Evolutionary conservation across 164 flowering plant species (phyloP).

Genomic region (Hamamelis virginiana): DNA sequence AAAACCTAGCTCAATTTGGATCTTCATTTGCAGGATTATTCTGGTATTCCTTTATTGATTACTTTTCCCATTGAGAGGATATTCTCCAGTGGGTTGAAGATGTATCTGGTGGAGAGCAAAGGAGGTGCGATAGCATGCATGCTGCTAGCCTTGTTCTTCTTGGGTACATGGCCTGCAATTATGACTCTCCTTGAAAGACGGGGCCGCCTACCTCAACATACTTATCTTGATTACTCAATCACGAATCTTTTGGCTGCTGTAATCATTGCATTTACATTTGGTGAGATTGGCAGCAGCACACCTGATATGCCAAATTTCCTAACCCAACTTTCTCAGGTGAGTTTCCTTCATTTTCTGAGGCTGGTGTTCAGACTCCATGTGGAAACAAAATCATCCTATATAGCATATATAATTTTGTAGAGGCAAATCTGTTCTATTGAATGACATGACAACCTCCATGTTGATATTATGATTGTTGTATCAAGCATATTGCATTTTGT

Average conservation of each 20-base stretch:
- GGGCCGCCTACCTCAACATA: conserved; percentile 90
- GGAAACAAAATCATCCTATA: too few relatives aligned
- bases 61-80: conserved; percentile 11
- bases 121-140: conserved; percentile 81
- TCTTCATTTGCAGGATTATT: conserved; percentile 28
- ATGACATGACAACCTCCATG: too few relatives aligned
- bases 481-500: too few relatives aligned
- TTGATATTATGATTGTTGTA: too few relatives aligned
- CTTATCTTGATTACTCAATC: conserved; percentile 81
- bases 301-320: conserved; percentile 61
- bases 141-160: conserved; percentile 61
- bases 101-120: conserved; percentile 80
- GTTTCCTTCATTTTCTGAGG: not conserved
- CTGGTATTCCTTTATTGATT: conserved; percentile 12
- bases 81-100: conserved; percentile 27
- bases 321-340: conserved; percentile 69
- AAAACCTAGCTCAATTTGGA: not conserved
- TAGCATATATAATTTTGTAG: too few relatives aligned
- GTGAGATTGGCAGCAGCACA: conserved; percentile 61
- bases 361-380: too few relatives aligned
- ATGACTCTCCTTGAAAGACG: conserved; percentile 72
- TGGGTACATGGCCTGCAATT: conserved; percentile 93
- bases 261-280: conserved; percentile 75
- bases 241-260: conserved; percentile 84
- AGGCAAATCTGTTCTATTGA: too few relatives aligned